These are phyloP conservation scores for Rhizopus microsporus DNA, from an alignment of 371 early-diverging fungal species.

Conservation along the genomic window DNA sequence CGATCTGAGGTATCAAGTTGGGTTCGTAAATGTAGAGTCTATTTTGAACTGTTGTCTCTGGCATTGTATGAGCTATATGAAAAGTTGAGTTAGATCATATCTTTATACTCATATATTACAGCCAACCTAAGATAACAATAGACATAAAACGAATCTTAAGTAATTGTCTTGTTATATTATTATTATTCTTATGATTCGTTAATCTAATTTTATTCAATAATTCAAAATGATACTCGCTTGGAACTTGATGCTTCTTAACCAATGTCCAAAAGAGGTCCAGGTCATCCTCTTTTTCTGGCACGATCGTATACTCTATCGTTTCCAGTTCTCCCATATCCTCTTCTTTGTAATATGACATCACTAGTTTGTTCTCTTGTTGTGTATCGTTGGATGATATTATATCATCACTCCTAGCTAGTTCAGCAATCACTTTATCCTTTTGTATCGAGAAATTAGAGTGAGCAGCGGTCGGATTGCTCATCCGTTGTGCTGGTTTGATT, in stretches of 20 bases:
- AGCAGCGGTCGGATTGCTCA: constrained; percentile 70
- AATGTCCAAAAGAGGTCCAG: constrained; percentile 25
- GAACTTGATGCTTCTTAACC: constrained; percentile 66
- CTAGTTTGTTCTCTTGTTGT: constrained; percentile 4
- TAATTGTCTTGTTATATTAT: constrained; percentile 50
- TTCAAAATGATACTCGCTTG: constrained; percentile 73
- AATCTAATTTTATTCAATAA: constrained; percentile 79
- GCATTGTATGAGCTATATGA: constrained; percentile 54
- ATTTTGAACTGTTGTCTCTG: constrained; percentile 72
- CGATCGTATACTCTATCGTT: background rate
- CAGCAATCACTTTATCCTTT: constrained; percentile 23
- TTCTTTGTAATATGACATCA: constrained; percentile 22
- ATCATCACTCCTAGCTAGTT: constrained; percentile 20
- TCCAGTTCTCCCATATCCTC: constrained; percentile 18
- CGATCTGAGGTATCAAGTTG: constrained; percentile 76
- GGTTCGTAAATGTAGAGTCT: constrained; percentile 88
- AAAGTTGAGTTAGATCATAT: background rate
- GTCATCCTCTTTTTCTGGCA: constrained; percentile 8
- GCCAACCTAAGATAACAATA: constrained; percentile 71
- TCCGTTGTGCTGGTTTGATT: constrained; percentile 79
- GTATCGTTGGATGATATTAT: constrained; percentile 2
- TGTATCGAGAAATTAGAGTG: constrained; percentile 63
- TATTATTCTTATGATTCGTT: constrained; percentile 58
- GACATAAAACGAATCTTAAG: constrained; percentile 77
- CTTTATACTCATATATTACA: background rate